Evolutionary conservation across 2,329 filamentous ascomycete genomes (phyloP).

Genomic region (Tolypocladium nubicola): DNA sequence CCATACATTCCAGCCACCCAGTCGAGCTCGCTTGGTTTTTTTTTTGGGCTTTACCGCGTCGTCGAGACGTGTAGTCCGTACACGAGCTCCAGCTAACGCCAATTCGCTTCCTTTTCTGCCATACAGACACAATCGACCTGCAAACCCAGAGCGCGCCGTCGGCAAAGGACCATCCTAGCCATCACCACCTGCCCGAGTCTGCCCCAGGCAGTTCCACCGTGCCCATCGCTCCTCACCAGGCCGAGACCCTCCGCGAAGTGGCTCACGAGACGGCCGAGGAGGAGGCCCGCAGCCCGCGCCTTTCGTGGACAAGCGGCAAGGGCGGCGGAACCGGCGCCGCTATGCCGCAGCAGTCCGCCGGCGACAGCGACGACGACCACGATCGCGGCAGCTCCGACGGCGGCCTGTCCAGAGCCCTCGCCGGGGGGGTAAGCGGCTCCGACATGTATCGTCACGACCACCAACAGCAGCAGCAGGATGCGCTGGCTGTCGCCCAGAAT

Average conservation of each 20-base stretch:
- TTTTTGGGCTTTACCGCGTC: neutral
- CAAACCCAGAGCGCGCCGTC: constrained; percentile 77
- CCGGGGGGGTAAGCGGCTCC: constrained; percentile 14
- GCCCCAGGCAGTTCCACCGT: constrained; percentile 35
- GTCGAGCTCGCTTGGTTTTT: neutral
- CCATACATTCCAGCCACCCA: constrained; percentile 1
- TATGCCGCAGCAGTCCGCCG: constrained; percentile 31
- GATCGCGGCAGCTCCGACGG: constrained; percentile 7
- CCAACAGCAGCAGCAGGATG: constrained; percentile 41
- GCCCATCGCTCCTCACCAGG: constrained; percentile 68
- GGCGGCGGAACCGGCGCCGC: constrained; percentile 27
- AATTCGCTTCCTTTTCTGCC: neutral
- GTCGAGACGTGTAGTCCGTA: constrained; percentile 1
- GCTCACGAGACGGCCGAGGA: constrained; percentile 68
- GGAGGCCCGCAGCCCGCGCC: constrained; percentile 50
- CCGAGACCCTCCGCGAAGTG: constrained; percentile 71
- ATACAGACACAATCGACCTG: constrained; percentile 81
- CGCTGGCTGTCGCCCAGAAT: constrained; percentile 50
- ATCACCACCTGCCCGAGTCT: constrained; percentile 29
- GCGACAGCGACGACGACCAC: constrained; percentile 28
- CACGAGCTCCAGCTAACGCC: constrained; percentile 5
- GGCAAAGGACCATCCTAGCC: constrained; percentile 53
- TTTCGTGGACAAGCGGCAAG: constrained; percentile 39
- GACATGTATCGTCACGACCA: constrained; percentile 19
- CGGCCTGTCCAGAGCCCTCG: constrained; percentile 2